phyloP scores from a whole-genome alignment of 2,329 filamentous ascomycete species.

The Fusarium irregulare region DNA sequence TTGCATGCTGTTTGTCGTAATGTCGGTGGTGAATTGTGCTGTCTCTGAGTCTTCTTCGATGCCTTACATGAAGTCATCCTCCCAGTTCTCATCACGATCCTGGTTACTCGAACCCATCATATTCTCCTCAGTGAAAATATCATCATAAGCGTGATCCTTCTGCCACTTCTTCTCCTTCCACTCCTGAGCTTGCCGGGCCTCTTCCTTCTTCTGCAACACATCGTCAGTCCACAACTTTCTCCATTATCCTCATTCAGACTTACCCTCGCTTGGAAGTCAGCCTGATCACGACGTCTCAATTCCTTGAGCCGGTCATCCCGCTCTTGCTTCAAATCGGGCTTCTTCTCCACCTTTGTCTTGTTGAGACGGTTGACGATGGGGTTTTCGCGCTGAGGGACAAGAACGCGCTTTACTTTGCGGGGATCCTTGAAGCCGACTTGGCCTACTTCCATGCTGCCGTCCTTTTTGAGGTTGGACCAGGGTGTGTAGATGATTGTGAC shows the following conservation, averaged over 20 bases:
- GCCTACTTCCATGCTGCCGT: slow-evolving; percentile 93
- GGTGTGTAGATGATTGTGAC: slow-evolving; percentile 97
- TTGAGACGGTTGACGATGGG: slow-evolving; percentile 95
- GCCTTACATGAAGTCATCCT: slow-evolving; percentile 89
- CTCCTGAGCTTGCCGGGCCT: slow-evolving; percentile 78
- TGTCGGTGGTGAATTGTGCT: background rate
- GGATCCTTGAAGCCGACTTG: slow-evolving; percentile 95
- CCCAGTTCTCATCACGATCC: slow-evolving; percentile 78
- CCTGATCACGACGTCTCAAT: slow-evolving; percentile 77
- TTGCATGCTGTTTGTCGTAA: too few relatives aligned
- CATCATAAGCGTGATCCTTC: slow-evolving; percentile 98
- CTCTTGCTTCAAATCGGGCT: slow-evolving; percentile 84
- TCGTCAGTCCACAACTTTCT: background rate
- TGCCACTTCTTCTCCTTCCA: slow-evolving; percentile 91
- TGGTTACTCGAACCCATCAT: slow-evolving; percentile 85
- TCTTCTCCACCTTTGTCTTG: slow-evolving; percentile 92
- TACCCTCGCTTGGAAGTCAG: slow-evolving; percentile 71
- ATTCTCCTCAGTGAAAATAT: slow-evolving; percentile 86
- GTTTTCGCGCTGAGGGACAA: slow-evolving; percentile 86
- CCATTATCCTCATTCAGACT: slow-evolving; percentile 26
- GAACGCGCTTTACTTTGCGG: slow-evolving; percentile 82
- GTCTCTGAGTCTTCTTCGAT: too few relatives aligned
- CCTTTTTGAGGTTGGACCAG: slow-evolving; percentile 95
- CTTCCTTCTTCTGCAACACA: slow-evolving; percentile 75
- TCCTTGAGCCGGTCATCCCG: slow-evolving; percentile 80